phyloP scores from a whole-genome alignment of 192 early-diverging fungal species.

The Coemansia sp. region DNA sequence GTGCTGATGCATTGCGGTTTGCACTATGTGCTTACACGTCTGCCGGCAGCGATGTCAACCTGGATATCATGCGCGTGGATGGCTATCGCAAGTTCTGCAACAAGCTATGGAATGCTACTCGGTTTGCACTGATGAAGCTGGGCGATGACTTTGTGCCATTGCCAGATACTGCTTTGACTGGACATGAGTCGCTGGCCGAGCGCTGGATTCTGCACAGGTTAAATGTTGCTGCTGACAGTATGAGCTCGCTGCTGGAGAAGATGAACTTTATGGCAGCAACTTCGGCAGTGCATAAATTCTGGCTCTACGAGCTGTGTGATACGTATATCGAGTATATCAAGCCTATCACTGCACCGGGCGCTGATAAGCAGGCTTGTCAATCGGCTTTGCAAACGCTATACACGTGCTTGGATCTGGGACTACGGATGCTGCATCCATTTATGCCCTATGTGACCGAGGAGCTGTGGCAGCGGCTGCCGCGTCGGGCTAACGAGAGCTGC shows the following conservation, averaged over 20 bases:
- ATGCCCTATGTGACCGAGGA: slow-evolving; percentile 99
- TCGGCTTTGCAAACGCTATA: slow-evolving; percentile 86
- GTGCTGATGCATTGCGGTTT: slow-evolving; percentile 92
- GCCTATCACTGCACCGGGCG: slow-evolving; percentile 69
- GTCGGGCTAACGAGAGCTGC: slow-evolving; percentile 59
- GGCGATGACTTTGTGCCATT: slow-evolving; percentile 81
- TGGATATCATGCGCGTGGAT: slow-evolving; percentile 94
- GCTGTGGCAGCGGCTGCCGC: slow-evolving; percentile 92
- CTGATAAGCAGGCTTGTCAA: slow-evolving; percentile 55
- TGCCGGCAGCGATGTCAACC: slow-evolving; percentile 81
- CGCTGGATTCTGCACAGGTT: slow-evolving; percentile 91
- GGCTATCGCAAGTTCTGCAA: slow-evolving; percentile 99
- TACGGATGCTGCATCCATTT: slow-evolving; percentile 94
- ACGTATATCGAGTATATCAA: slow-evolving; percentile 95
- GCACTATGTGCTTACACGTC: slow-evolving; percentile 76
- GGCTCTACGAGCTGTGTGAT: slow-evolving; percentile 97
- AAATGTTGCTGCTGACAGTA: slow-evolving; percentile 74
- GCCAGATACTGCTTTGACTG: slow-evolving; percentile 57
- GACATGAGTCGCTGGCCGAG: slow-evolving; percentile 85
- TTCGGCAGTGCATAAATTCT: slow-evolving; percentile 84
- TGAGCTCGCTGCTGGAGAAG: slow-evolving; percentile 70
- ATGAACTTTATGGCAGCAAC: slow-evolving; percentile 94
- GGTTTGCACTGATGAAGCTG: slow-evolving; percentile 93
- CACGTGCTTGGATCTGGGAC: slow-evolving; percentile 88
- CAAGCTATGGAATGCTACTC: slow-evolving; percentile 98